phyloP scores from a whole-genome alignment of 1,139 yeast species.

The Scheffersomyces illinoinensis region DNA sequence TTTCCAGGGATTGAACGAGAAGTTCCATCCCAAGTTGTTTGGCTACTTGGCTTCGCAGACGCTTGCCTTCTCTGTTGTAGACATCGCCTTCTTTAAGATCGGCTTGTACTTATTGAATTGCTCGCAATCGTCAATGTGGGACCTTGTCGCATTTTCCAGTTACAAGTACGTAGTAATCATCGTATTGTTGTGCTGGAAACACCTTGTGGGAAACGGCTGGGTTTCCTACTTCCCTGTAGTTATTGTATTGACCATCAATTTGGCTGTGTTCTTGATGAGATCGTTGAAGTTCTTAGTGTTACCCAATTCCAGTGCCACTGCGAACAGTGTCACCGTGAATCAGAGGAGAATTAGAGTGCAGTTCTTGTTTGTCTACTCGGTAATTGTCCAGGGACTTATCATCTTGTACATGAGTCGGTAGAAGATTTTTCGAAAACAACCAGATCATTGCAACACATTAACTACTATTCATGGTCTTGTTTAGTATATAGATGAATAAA shows the following conservation, averaged over 20 bases:
- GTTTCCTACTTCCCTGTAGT: constrained; percentile 42
- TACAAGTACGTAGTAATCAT: constrained; percentile 88
- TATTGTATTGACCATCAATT: constrained; percentile 45
- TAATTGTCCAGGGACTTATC: constrained; percentile 60
- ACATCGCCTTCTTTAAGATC: constrained; percentile 48
- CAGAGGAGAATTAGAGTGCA: constrained; percentile 84
- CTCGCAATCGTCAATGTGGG: constrained; percentile 66
- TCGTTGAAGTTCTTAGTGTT: constrained; percentile 77
- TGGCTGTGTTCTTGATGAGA: constrained; percentile 77
- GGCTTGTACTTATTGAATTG: constrained; percentile 49
- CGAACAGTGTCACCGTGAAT: constrained; percentile 58
- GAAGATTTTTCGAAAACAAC: not conserved
- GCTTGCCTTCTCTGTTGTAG: constrained; percentile 77
- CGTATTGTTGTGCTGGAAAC: constrained; percentile 51
- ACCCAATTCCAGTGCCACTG: constrained; percentile 45
- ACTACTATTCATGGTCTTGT: not conserved
- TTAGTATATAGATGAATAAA: not conserved
- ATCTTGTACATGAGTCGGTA: constrained; percentile 32
- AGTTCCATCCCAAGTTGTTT: constrained; percentile 89
- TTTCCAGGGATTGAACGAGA: constrained; percentile 83
- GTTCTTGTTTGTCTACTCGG: constrained; percentile 83
- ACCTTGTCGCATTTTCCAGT: constrained; percentile 86
- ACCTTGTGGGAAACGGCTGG: constrained; percentile 36
- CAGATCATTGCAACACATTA: not conserved
- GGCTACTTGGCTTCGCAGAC: constrained; percentile 92